Percentiles rank a stretch among this genome's conserved stretches.
Conservation (phyloP, 176 grass and related monocot species). For the Bolboschoenus planiculmis region DNA sequence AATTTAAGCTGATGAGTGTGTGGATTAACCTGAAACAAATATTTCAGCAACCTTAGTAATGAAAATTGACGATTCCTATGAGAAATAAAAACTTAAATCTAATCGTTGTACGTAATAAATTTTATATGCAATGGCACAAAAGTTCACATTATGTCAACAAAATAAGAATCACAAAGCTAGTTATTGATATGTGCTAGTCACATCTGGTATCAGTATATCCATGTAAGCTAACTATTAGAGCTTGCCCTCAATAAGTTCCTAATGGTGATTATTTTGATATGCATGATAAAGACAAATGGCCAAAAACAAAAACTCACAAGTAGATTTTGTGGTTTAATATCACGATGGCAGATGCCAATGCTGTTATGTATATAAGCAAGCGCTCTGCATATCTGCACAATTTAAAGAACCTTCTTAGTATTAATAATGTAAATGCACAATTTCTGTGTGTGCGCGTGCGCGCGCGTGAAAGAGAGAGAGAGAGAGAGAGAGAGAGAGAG, state of each 20-base stretch:
- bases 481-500: neutral
- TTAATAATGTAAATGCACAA: neutral
- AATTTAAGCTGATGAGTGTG: conserved; percentile 48
- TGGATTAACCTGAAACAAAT: conserved; percentile 40
- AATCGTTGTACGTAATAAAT: neutral
- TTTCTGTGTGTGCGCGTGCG: neutral
- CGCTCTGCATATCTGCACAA: conserved; percentile 85
- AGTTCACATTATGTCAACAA: neutral
- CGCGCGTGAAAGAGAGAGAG: too few relatives aligned
- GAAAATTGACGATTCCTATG: neutral
- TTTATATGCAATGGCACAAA: conserved; percentile 2
- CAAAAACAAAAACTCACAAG: conserved; percentile 55
- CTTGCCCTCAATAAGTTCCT: neutral
- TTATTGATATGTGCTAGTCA: neutral
- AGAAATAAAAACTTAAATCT: conserved; percentile 1
- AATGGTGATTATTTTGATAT: neutral
- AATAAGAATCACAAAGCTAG: neutral
- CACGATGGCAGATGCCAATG: conserved; percentile 90
- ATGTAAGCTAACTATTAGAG: neutral
- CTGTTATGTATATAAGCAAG: conserved; percentile 95
- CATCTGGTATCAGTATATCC: neutral
- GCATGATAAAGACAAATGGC: neutral
- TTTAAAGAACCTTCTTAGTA: conserved; percentile 4
- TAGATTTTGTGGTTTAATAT: conserved; percentile 97
- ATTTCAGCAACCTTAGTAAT: conserved; percentile 9